Percentiles rank a stretch among this genome's conserved stretches.
Evolutionary conservation across 495 filamentous ascomycete species (phyloP).

Genomic region (Haplographium delicatum): DNA sequence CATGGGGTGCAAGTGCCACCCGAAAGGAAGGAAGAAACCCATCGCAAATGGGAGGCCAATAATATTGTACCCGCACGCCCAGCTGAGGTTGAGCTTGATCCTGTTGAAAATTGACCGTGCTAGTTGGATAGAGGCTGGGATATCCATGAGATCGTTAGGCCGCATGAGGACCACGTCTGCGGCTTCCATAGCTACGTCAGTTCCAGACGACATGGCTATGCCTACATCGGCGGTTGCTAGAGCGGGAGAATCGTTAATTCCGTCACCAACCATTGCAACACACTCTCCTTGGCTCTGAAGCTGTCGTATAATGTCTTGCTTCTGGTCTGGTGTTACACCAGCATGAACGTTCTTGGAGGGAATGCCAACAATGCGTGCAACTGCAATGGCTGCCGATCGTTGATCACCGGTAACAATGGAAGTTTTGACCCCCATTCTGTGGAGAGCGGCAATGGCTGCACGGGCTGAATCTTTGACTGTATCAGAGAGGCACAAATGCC

Average conservation of each 20-base stretch:
- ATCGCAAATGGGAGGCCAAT: conserved; percentile 94
- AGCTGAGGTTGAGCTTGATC: conserved; percentile 89
- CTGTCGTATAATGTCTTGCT: conserved; percentile 73
- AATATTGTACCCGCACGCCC: conserved; percentile 90
- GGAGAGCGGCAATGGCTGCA: conserved; percentile 78
- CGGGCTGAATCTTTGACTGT: conserved; percentile 82
- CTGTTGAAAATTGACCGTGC: conserved; percentile 80
- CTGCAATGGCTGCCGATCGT: conserved; percentile 68
- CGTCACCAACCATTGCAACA: conserved; percentile 97
- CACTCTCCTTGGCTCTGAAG: conserved; percentile 67
- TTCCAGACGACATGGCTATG: conserved; percentile 87
- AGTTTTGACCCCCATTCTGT: conserved; percentile 75
- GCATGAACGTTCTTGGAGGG: conserved; percentile 67
- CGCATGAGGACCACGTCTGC: conserved; percentile 96
- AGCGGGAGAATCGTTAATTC: conserved; percentile 97
- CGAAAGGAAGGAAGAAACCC: conserved; percentile 87
- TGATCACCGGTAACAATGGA: conserved; percentile 96
- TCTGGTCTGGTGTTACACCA: conserved; percentile 79
- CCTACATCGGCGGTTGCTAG: conserved; percentile 89
- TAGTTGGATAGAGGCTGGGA: conserved; percentile 79
- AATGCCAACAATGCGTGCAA: conserved; percentile 82
- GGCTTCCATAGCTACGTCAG: conserved; percentile 97
- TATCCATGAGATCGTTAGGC: conserved; percentile 82
- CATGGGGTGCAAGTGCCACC: conserved; percentile 86
- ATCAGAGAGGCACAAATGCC: conserved; percentile 78